Percentiles rank a stretch among this genome's conserved stretches.
Conservation (phyloP, 2,329 filamentous ascomycete genomes). For the Pseudogymnoascus sp. region DNA sequence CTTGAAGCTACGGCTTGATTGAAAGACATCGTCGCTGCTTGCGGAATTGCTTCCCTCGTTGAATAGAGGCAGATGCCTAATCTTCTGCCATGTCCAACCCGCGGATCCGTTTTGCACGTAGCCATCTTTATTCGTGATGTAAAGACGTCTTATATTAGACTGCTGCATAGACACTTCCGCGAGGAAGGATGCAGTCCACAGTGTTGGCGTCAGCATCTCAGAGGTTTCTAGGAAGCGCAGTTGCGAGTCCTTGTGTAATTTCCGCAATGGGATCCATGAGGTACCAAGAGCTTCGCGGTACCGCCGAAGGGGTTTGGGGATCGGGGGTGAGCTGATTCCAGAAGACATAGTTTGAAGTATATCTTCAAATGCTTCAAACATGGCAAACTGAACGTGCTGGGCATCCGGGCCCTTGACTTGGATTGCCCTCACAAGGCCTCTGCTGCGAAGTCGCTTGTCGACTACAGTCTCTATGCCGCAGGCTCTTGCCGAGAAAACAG, state of each 20-base stretch:
- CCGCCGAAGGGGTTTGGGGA: slow-evolving; percentile 17
- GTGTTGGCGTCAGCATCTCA: slow-evolving; percentile 63
- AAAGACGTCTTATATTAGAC: slow-evolving; percentile 54
- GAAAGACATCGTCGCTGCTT: slow-evolving; percentile 35
- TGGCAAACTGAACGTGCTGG: slow-evolving; percentile 55
- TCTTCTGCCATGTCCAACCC: slow-evolving; percentile 62
- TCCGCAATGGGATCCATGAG: slow-evolving; percentile 66
- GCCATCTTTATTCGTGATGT: slow-evolving; percentile 65
- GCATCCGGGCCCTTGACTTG: slow-evolving; percentile 55
- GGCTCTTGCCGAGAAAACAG: slow-evolving; percentile 52
- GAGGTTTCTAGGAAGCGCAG: slow-evolving; percentile 60
- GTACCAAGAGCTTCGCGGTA: slow-evolving; percentile 47
- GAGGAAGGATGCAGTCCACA: slow-evolving; percentile 66
- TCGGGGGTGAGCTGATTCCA: slow-evolving; percentile 11
- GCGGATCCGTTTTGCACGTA: slow-evolving; percentile 58
- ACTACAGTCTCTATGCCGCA: slow-evolving; percentile 54
- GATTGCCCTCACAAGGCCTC: slow-evolving; percentile 60
- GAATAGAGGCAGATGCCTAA: slow-evolving; percentile 53
- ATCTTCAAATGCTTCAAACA: slow-evolving; percentile 53
- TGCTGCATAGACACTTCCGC: slow-evolving; percentile 65
- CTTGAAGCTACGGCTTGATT: slow-evolving; percentile 29
- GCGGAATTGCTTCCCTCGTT: background rate
- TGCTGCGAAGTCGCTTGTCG: slow-evolving; percentile 64
- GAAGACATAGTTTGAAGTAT: slow-evolving; percentile 36
- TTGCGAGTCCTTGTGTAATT: slow-evolving; percentile 64